Evolutionary conservation across 116 monocot species (phyloP).

Genomic region (Dioscorea cayenensis): DNA sequence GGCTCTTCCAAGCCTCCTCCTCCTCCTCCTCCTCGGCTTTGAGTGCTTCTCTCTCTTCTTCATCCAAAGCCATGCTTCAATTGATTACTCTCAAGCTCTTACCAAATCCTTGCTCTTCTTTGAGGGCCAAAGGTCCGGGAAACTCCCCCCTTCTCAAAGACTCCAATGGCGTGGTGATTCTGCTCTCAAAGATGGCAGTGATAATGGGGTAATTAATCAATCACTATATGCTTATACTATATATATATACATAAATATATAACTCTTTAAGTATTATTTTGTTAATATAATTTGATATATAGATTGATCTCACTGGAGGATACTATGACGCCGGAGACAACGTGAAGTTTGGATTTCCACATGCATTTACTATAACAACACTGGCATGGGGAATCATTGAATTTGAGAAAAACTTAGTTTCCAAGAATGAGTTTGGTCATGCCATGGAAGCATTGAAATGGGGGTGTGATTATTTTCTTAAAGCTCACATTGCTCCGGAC

Average conservation of each 20-base stretch:
- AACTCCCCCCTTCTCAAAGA: constrained; percentile 22
- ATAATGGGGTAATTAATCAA: neutral
- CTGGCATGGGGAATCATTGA: constrained; percentile 38
- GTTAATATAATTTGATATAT: neutral
- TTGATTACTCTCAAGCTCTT: constrained; percentile 18
- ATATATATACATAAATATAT: too few species aligned
- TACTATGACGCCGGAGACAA: constrained; percentile 46
- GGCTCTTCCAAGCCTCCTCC: neutral
- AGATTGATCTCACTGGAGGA: constrained; percentile 34
- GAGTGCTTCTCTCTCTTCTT: neutral
- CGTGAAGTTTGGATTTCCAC: constrained; percentile 38
- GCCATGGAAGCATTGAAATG: constrained; percentile 40
- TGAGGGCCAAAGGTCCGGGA: constrained; percentile 40
- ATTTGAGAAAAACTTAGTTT: constrained; percentile 6
- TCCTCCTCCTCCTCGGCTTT: neutral
- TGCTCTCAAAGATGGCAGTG: constrained; percentile 22
- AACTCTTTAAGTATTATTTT: neutral
- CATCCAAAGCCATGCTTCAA: neutral
- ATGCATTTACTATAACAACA: constrained; percentile 27
- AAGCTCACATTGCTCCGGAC: constrained; percentile 17
- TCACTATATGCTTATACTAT: too few species aligned
- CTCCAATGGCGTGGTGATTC: constrained; percentile 26
- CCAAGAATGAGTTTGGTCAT: constrained; percentile 29
- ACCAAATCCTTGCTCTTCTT: constrained; percentile 35
- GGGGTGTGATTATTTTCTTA: constrained; percentile 53